Base-by-base conservation (phyloP, 768 basidiomycete species). In the Suillus subalutaceus region DNA sequence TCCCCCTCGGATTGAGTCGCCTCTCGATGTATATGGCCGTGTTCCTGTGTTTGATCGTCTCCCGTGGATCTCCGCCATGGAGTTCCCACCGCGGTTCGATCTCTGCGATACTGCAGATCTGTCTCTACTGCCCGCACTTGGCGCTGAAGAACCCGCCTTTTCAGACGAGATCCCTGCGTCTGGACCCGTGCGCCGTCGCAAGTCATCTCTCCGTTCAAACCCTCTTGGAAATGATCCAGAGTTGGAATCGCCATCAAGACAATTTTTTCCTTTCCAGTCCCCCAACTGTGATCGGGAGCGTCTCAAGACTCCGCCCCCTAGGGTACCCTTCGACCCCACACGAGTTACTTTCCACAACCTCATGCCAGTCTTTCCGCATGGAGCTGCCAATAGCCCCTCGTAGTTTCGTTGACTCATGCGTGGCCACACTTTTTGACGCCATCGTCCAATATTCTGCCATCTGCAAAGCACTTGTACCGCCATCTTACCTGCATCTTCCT, bases 31-130 rank as follows among this genome's bases (percentile, higher is more conserved):
- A 46, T 70, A 72, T 67, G 72, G 69, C 5, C 74, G 78, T 2
- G 65, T 73, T 44, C 69, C 80, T 56, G 69, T 79, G 52, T 89
- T 91, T 72, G 90, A 91, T 78, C 79, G 82, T 35, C 83, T 91
- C 12, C 88, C 90, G 5, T 91, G 90, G 89, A 87, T 89, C 62
- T 81, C 88, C 32, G 81, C 85, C 9, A 78, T 90, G 60, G 86
- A 90, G 62, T 66, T 77, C 62, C 67, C 84, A 7, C 79, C 83
- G 16, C 80, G 84, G 62, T 64, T 79, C 70, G 79, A 81, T 70
- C 77, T 77, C 20, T 81, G 81, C 72, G 87, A 90, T 70, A 84
- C 89, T 66, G 88, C 89, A 63, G 89, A 90, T 77, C 84, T 90
- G 53, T 90, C 89, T 2, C 85, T 88, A 67, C 71, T 89, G n/a